Conservation (phyloP, 2,329 filamentous ascomycete species). For the Fusarium sp. region DNA sequence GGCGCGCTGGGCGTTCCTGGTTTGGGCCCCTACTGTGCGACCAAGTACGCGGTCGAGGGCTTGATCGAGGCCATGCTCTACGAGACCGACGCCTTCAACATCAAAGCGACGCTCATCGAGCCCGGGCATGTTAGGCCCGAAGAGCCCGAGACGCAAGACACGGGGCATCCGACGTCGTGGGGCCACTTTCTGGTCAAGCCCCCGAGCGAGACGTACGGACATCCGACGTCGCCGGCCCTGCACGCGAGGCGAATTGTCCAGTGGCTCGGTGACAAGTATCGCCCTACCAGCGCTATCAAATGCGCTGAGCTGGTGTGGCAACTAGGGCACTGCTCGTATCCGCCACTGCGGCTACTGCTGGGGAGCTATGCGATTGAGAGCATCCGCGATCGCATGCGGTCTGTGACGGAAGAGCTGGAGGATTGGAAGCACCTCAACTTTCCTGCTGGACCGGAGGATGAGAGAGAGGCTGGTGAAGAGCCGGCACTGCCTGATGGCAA, state of each 20-base stretch:
- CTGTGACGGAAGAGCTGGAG: slow-evolving; percentile 93
- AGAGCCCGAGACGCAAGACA: slow-evolving; percentile 68
- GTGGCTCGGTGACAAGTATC: slow-evolving; percentile 89
- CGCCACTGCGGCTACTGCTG: slow-evolving; percentile 84
- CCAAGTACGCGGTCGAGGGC: slow-evolving; percentile 96
- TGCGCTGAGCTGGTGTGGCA: slow-evolving; percentile 95
- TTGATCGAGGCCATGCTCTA: slow-evolving; percentile 97
- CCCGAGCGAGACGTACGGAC: slow-evolving; percentile 81
- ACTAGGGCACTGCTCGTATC: slow-evolving; percentile 92
- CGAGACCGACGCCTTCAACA: slow-evolving; percentile 89
- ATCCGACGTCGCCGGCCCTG: slow-evolving; percentile 80
- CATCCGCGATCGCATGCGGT: slow-evolving; percentile 86
- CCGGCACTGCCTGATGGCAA: slow-evolving; percentile 15
- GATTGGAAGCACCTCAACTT: slow-evolving; percentile 92
- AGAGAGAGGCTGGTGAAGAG: slow-evolving; percentile 38
- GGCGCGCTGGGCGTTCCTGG: slow-evolving; percentile 94
- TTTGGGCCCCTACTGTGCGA: slow-evolving; percentile 92
- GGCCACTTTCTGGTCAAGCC: slow-evolving; percentile 93
- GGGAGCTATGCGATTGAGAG: slow-evolving; percentile 97
- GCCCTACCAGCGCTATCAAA: slow-evolving; percentile 88
- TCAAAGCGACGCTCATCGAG: slow-evolving; percentile 93
- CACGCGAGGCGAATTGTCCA: slow-evolving; percentile 92
- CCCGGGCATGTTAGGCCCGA: slow-evolving; percentile 89
- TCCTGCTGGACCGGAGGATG: slow-evolving; percentile 47
- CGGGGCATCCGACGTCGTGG: slow-evolving; percentile 75